Base-by-base conservation (phyloP, 2,329 filamentous ascomycete species). In the Monilinia laxa region DNA sequence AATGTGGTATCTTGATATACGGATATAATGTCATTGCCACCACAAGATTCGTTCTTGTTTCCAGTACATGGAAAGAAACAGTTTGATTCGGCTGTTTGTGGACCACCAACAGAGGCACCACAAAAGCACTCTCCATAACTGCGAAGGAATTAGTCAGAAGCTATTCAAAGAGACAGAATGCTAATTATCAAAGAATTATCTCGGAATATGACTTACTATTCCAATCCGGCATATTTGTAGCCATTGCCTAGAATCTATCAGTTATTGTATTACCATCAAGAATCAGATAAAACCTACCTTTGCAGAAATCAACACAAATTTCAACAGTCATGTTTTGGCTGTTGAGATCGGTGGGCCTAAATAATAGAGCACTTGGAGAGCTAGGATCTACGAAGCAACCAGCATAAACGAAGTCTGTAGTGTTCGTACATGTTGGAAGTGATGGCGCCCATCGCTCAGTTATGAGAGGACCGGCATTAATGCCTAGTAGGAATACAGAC, bases 1-100 rank as follows among this genome's bases (percentile, higher is more conserved):
- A 78, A 79, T 12, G 76, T 76, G 3, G 73, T 70, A 59, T 79
- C 78, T 67, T 76, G 75, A 58, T 76, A 77, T 40, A 77, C 68
- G 12, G 73, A 76, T 25, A 77, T 55, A 23, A 70, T 68, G 47
- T 73, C 62, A 67, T 62, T 68, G 0, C 70, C 73, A 54, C 74
- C 74, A 57, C 74, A 76, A 18, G 67, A 68, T 65, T 75, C 70
- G 18, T 62, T 69, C 1, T 64, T 59, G 45, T 75, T 66, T 49
- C 72, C 74, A 4, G 66, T 69, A 62, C 74, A 76, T 60, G 73
- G 68, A 11, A 55, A 72, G 20, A 62, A 68, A 64, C 76, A 77
- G 4, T 70, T 59, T 11, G 65, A 64, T 55, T 76, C 71, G 23
- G 56, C 68, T 7, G 71, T 68, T 58, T 72, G 69, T 42, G 64